Conservation (phyloP, 768 basidiomycete species). For the Termitomyces sp. region DNA sequence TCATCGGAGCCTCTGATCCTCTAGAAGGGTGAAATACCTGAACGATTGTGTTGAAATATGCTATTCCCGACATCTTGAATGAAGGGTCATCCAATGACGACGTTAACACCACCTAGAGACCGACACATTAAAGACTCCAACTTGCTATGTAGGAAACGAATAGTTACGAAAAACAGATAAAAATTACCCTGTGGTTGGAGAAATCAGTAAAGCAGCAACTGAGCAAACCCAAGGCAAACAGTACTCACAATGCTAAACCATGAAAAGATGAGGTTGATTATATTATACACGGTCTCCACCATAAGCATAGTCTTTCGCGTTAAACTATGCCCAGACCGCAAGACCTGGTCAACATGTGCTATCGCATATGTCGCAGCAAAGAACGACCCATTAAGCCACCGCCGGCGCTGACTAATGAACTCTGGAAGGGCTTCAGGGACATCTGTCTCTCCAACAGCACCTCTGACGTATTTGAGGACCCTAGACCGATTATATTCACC, state of each 20-base stretch:
- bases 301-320: slow-evolving; percentile 69
- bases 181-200: slow-evolving; percentile 69
- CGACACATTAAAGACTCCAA: not conserved
- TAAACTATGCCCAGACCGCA: slow-evolving; percentile 76
- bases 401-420: slow-evolving; percentile 87
- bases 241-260: slow-evolving; percentile 87
- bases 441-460: slow-evolving; percentile 89
- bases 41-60: slow-evolving; percentile 66
- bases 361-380: slow-evolving; percentile 94
- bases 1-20: not conserved
- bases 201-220: not conserved
- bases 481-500: slow-evolving; percentile 32
- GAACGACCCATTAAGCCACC: slow-evolving; percentile 91
- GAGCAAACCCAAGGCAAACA: not conserved
- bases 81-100: slow-evolving; percentile 76
- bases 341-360: slow-evolving; percentile 76
- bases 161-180: slow-evolving; percentile 85
- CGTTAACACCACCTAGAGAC: slow-evolving; percentile 71
- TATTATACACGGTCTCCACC: slow-evolving; percentile 81
- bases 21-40: slow-evolving; percentile 42
- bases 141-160: not conserved
- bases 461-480: slow-evolving; percentile 95
- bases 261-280: slow-evolving; percentile 80
- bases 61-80: slow-evolving; percentile 59
- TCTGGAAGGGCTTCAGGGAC: slow-evolving; percentile 91